These are phyloP conservation scores for Priceomyces castillae DNA, from an alignment of 805 yeast species.

Conservation along the genomic window DNA sequence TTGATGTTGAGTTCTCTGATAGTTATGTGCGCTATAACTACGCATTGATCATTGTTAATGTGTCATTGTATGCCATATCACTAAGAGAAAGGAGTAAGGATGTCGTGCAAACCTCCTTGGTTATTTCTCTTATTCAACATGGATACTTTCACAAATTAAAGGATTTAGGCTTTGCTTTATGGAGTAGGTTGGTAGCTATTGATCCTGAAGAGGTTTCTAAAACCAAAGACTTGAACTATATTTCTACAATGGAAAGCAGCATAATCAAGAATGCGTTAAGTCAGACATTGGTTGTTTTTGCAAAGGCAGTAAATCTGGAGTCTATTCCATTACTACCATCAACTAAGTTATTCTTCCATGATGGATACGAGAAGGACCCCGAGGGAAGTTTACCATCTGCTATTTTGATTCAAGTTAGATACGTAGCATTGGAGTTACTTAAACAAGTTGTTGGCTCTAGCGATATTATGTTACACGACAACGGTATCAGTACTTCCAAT, in stretches of 20 bases:
- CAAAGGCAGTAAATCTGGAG: slow-evolving; percentile 42
- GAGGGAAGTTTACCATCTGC: slow-evolving; percentile 20
- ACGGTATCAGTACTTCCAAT: slow-evolving; percentile 18
- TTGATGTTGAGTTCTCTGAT: slow-evolving; percentile 19
- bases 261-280: slow-evolving; percentile 42
- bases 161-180: slow-evolving; percentile 20
- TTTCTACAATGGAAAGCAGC: slow-evolving; percentile 34
- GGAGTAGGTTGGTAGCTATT: slow-evolving; percentile 14
- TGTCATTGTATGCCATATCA: slow-evolving; percentile 37
- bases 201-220: slow-evolving; percentile 15
- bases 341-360: slow-evolving; percentile 27
- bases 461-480: neutral
- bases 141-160: slow-evolving; percentile 43
- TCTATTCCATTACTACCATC: slow-evolving; percentile 36
- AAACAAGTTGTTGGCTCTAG: slow-evolving; percentile 21
- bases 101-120: slow-evolving; percentile 36
- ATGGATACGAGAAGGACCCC: slow-evolving; percentile 15
- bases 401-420: slow-evolving; percentile 40
- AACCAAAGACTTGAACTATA: slow-evolving; percentile 29
- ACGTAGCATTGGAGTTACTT: slow-evolving; percentile 40
- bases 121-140: slow-evolving; percentile 49
- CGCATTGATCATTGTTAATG: slow-evolving; percentile 33
- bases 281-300: slow-evolving; percentile 43
- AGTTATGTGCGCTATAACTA: slow-evolving; percentile 22
- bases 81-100: slow-evolving; percentile 24